Evolutionary conservation across 179 eudicot species (phyloP).

Genomic region (Sideroxylon spinosum): DNA sequence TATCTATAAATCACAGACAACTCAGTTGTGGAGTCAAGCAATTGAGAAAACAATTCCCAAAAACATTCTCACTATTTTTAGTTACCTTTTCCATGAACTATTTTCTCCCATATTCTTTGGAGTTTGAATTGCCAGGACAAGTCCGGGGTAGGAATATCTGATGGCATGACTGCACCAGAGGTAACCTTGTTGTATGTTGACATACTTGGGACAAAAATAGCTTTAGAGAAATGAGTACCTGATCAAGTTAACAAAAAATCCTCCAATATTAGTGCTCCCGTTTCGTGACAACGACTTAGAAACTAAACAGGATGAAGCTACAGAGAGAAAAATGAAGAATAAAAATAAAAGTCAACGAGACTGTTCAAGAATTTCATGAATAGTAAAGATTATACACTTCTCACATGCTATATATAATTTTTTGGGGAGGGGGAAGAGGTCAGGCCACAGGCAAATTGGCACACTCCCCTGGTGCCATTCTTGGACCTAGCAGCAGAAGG

Average conservation of each 20-base stretch:
- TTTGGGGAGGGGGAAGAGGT: too few species aligned
- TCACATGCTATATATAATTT: background rate
- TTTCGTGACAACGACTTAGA: background rate
- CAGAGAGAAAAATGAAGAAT: background rate
- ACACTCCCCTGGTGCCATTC: too few species aligned
- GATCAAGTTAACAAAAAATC: constrained; percentile 23
- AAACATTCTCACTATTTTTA: too few species aligned
- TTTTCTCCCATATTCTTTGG: constrained; percentile 72
- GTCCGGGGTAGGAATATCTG: constrained; percentile 35
- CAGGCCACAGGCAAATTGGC: too few species aligned
- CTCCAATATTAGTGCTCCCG: constrained; percentile 13
- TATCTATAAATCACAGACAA: too few species aligned
- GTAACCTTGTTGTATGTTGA: constrained; percentile 73
- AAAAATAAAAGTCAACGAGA: background rate
- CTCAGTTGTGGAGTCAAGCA: too few species aligned
- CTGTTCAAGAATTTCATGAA: background rate
- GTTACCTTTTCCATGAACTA: constrained; percentile 56
- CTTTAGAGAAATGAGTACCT: constrained; percentile 66
- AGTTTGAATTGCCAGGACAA: constrained; percentile 72
- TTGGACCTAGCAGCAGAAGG: too few species aligned
- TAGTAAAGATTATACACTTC: background rate
- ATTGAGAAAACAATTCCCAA: too few species aligned
- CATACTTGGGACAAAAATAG: constrained; percentile 73
- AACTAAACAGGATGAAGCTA: background rate
- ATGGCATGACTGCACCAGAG: constrained; percentile 48